Base-by-base conservation (phyloP, 768 basidiomycete genomes). In the Kwoniella sp. region DNA sequence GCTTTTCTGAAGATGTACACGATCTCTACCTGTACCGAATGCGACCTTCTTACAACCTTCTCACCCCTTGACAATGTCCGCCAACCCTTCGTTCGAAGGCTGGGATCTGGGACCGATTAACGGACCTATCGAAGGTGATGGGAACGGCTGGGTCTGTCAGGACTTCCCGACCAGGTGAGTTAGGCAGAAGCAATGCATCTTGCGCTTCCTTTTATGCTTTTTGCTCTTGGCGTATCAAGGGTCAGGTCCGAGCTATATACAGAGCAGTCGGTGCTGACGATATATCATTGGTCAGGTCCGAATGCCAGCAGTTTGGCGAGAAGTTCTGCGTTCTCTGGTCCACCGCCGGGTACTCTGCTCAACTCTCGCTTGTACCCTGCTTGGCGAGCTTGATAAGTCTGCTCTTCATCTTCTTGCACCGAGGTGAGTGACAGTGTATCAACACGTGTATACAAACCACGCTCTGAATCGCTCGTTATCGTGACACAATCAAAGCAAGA, bases 351-450 rank as follows among this genome's bases (percentile, higher is more conserved):
- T 80, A 80, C 52, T 61, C 74, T 2, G 77, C 79, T n/a, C 79
- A 80, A 62, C 67, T 79, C 4, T 74, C 77, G 2, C 65, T 80
- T 4, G 75, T 77, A 11, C 79, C 79, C 2, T 77, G 79, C 55
- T 51, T 79, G 41, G 69, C 68, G 3, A 66, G 68, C 29, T 66
- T 80, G 54, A 69, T 78, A 53, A 68, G 70, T 20, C 60, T 80
- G 22, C 58, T 80, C 4, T 76, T 80, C 65, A 80, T 80, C 67
- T 77, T 77, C 65, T 56, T 76, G 30, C 73, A 78, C 37, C 65
- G 74, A 59, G 79, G 77, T 75, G 55, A 53, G 71, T 59, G 1
- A n/a, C n/a, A n/a, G n/a, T n/a, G n/a, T n/a, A n/a, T n/a, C n/a
- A n/a, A n/a, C n/a, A n/a, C n/a, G n/a, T n/a, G n/a, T n/a, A n/a